Evolutionary conservation across 2,329 filamentous ascomycete species (phyloP).

Genomic region (Ilyonectria robusta): DNA sequence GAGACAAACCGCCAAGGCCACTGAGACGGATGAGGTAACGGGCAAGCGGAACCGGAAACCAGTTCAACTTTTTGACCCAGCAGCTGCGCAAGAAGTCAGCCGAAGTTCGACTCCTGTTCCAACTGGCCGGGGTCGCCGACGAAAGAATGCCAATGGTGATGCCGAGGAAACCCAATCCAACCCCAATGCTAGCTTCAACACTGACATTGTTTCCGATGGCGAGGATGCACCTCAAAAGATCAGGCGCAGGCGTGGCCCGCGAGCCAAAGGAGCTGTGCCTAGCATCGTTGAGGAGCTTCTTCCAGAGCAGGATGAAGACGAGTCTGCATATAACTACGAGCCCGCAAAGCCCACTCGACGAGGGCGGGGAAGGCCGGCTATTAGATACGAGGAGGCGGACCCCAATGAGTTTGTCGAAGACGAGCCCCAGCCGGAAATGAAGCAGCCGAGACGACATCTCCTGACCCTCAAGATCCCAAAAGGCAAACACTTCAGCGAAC

Average conservation of each 20-base stretch:
- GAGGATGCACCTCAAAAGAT: slow-evolving; percentile 49
- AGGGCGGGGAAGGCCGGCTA: slow-evolving; percentile 43
- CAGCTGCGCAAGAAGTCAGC: slow-evolving; percentile 65
- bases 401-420: slow-evolving; percentile 49
- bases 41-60: slow-evolving; percentile 70
- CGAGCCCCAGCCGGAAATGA: slow-evolving; percentile 45
- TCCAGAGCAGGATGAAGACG: slow-evolving; percentile 38
- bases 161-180: slow-evolving; percentile 47
- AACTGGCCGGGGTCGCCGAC: slow-evolving; percentile 49
- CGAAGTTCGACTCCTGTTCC: slow-evolving; percentile 65
- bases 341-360: slow-evolving; percentile 45
- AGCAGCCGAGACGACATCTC: slow-evolving; percentile 50
- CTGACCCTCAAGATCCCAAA: slow-evolving; percentile 59
- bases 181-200: slow-evolving; percentile 52
- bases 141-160: slow-evolving; percentile 50
- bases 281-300: slow-evolving; percentile 45
- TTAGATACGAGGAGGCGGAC: slow-evolving; percentile 49
- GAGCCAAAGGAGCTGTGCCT: slow-evolving; percentile 43
- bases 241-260: slow-evolving; percentile 50
- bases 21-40: slow-evolving; percentile 65
- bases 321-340: slow-evolving; percentile 36
- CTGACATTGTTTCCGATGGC: slow-evolving; percentile 51
- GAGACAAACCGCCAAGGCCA: slow-evolving; percentile 71
- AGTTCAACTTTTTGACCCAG: slow-evolving; percentile 65
- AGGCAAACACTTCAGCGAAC: slow-evolving; percentile 56